A percentile compares a stretch with the other conserved stretches of the same genome.
phyloP scores from a whole-genome alignment of 2,329 filamentous ascomycete genomes.

The Apiospora phragmitis region DNA sequence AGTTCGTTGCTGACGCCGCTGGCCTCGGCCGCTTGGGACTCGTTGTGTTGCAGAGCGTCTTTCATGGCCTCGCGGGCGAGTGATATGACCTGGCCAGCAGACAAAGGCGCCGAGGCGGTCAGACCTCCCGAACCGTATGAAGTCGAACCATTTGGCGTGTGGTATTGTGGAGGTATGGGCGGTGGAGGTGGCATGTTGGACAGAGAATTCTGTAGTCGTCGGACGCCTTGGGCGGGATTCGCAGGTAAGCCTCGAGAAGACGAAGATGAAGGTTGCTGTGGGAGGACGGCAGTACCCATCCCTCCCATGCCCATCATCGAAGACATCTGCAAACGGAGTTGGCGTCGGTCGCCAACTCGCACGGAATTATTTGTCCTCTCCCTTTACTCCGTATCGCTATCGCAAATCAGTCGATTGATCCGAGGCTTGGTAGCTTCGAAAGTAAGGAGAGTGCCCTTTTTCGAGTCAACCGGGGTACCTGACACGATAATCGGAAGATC shows the following conservation, averaged over 20 bases:
- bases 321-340: slow-evolving; percentile 14
- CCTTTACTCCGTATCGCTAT: neutral
- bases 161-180: slow-evolving; percentile 51
- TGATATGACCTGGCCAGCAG: slow-evolving; percentile 63
- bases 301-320: slow-evolving; percentile 27
- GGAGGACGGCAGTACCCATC: slow-evolving; percentile 31
- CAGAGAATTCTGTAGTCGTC: slow-evolving; percentile 26
- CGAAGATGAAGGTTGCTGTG: slow-evolving; percentile 25
- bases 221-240: slow-evolving; percentile 28
- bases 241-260: slow-evolving; percentile 30
- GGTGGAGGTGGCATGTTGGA: slow-evolving; percentile 40
- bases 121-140: slow-evolving; percentile 40
- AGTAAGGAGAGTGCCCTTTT: neutral
- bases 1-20: slow-evolving; percentile 60
- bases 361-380: neutral
- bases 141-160: slow-evolving; percentile 11
- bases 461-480: slow-evolving; percentile 9
- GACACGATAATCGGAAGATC: slow-evolving; percentile 12
- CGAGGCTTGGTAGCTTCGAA: neutral
- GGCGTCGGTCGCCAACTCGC: slow-evolving; percentile 28
- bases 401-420: neutral
- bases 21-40: slow-evolving; percentile 61
- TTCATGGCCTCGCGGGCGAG: slow-evolving; percentile 68
- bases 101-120: slow-evolving; percentile 52
- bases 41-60: slow-evolving; percentile 65